Evolutionary conservation across 2,329 filamentous ascomycete genomes (phyloP).

Genomic region (Colletotrichum tabaci): DNA sequence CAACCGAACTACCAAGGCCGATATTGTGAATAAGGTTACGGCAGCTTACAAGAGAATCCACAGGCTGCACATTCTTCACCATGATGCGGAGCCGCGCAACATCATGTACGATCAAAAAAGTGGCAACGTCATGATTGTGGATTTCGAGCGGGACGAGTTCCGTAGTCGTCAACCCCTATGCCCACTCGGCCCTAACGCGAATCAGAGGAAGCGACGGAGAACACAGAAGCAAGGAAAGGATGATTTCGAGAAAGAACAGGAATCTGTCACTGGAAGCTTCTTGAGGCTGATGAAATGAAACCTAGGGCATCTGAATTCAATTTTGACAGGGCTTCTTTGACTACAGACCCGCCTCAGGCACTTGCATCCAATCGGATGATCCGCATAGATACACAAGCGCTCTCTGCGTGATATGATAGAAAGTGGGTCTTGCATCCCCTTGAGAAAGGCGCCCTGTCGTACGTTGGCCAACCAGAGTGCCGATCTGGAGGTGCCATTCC

Average conservation of each 20-base stretch:
- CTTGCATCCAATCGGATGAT: too few species aligned
- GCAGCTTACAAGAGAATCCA: neutral
- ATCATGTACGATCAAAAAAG: neutral
- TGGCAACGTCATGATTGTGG: constrained; percentile 50
- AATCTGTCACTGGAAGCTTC: constrained; percentile 10
- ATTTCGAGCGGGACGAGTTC: constrained; percentile 51
- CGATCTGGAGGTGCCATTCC: too few species aligned
- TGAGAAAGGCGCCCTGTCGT: too few species aligned
- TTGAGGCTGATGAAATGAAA: neutral
- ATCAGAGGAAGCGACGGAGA: constrained; percentile 46
- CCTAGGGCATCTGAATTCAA: neutral
- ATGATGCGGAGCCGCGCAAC: neutral
- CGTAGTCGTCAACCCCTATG: constrained; percentile 44
- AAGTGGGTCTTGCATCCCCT: too few species aligned
- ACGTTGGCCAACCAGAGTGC: too few species aligned
- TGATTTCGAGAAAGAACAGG: constrained; percentile 42
- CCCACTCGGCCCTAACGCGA: constrained; percentile 42
- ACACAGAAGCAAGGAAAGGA: constrained; percentile 42
- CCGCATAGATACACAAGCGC: too few species aligned
- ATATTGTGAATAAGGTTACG: constrained; percentile 36
- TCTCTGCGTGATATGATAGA: too few species aligned
- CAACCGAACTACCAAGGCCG: constrained; percentile 30
- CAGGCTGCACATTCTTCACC: neutral
- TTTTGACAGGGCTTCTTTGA: too few species aligned
- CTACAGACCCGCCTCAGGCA: too few species aligned